Conservation (phyloP, 2,329 filamentous ascomycete genomes). For the Aspergillus fijiensis region DNA sequence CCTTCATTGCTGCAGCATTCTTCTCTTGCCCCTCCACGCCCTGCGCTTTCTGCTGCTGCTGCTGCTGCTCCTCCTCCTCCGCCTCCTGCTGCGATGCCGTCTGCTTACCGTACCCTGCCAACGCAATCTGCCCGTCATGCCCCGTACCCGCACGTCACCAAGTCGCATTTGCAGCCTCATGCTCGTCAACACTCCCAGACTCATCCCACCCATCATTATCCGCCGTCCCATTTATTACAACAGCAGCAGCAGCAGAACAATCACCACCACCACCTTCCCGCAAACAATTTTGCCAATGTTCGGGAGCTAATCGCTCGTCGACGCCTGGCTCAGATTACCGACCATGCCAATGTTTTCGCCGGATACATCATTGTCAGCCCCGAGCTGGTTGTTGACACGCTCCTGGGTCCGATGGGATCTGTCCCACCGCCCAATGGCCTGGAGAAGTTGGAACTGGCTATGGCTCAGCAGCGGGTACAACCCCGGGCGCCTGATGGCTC, state of each 20-base stretch:
- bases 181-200: constrained; percentile 20
- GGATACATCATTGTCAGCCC: constrained; percentile 46
- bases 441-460: constrained; percentile 45
- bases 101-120: constrained; percentile 43
- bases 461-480: constrained; percentile 46
- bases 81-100: constrained; percentile 42
- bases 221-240: constrained; percentile 16
- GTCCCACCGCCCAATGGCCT: constrained; percentile 42
- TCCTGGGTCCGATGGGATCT: constrained; percentile 43
- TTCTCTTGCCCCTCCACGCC: constrained; percentile 37
- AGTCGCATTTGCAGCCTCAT: constrained; percentile 27
- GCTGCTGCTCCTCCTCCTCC: constrained; percentile 36
- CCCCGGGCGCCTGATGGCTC: constrained; percentile 40
- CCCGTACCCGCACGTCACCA: constrained; percentile 39
- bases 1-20: constrained; percentile 34
- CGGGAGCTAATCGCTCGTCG: constrained; percentile 44
- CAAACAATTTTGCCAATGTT: constrained; percentile 44
- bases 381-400: constrained; percentile 45
- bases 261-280: constrained; percentile 30
- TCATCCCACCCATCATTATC: constrained; percentile 20
- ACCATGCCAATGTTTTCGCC: constrained; percentile 47
- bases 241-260: constrained; percentile 17
- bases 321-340: constrained; percentile 44
- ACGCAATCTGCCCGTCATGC: constrained; percentile 39
- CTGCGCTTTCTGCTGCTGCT: constrained; percentile 27